A percentile compares a stretch with the other conserved stretches of the same genome.
phyloP scores from a whole-genome alignment of 305 asterid species.

The Fraxinus nigra region DNA sequence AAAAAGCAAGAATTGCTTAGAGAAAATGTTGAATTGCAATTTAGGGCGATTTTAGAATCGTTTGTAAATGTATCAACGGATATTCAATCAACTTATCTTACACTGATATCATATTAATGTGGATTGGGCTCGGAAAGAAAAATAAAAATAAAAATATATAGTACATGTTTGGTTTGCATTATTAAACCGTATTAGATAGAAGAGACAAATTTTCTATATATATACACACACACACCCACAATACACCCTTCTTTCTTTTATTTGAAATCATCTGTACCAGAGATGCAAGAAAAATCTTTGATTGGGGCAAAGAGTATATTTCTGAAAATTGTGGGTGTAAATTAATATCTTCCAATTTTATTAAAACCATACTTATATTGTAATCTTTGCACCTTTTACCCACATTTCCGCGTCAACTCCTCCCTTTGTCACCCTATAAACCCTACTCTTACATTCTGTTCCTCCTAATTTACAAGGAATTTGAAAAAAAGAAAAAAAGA shows the following conservation, averaged over 20 bases:
- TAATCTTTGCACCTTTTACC: slow-evolving; percentile 41
- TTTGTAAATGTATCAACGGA: background rate
- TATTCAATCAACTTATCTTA: too few species aligned
- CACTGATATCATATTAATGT: background rate
- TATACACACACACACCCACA: too few species aligned
- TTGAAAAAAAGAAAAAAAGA: background rate
- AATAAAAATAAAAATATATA: too few species aligned
- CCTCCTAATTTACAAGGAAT: background rate
- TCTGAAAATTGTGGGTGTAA: background rate
- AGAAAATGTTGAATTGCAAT: background rate
- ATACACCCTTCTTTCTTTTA: background rate
- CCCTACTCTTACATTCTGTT: slow-evolving; percentile 17
- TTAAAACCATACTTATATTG: slow-evolving; percentile 20
- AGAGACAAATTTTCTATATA: too few species aligned
- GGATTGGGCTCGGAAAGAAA: too few species aligned
- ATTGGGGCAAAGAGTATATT: background rate
- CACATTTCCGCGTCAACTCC: slow-evolving; percentile 44
- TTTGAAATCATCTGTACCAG: background rate
- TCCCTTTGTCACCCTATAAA: slow-evolving; percentile 22
- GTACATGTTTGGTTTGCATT: too few species aligned
- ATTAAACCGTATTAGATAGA: too few species aligned
- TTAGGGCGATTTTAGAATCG: background rate
- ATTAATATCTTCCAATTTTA: background rate
- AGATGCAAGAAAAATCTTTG: background rate
- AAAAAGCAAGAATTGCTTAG: background rate